Evolutionary conservation across 805 yeast species (phyloP).

Genomic region (Candida ipomoeae): DNA sequence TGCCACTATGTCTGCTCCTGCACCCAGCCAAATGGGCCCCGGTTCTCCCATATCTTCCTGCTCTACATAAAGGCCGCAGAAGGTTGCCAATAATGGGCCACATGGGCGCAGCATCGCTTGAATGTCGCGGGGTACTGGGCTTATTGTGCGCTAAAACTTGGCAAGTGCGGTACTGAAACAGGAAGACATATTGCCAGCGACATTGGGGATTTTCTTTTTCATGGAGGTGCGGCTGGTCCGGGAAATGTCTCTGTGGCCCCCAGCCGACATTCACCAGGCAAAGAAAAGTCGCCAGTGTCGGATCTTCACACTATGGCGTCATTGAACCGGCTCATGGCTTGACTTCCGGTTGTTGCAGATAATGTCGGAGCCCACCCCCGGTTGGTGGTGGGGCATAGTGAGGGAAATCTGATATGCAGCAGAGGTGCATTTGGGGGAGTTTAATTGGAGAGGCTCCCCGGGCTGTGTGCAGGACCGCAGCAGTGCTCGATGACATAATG

Average conservation of each 20-base stretch:
- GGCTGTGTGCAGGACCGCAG: not conserved
- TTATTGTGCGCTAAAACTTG: not conserved
- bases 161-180: conserved; percentile 3
- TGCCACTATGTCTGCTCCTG: too few species aligned
- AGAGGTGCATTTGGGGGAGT: not conserved
- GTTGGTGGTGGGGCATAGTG: not conserved
- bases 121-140: not conserved
- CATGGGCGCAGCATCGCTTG: not conserved
- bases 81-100: too few species aligned
- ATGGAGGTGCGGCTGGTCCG: conserved; percentile 1
- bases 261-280: not conserved
- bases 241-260: not conserved
- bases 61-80: too few species aligned
- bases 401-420: not conserved
- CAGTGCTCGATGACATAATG: not conserved
- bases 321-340: too few species aligned
- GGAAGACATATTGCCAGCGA: conserved; percentile 1
- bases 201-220: conserved; percentile 1
- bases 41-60: too few species aligned
- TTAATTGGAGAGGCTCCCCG: not conserved
- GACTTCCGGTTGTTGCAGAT: too few species aligned
- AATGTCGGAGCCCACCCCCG: too few species aligned
- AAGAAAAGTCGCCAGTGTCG: too few species aligned
- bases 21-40: too few species aligned
- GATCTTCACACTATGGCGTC: too few species aligned